Conservation (phyloP, 164 flowering plant species). For the Malania oleifera region DNA sequence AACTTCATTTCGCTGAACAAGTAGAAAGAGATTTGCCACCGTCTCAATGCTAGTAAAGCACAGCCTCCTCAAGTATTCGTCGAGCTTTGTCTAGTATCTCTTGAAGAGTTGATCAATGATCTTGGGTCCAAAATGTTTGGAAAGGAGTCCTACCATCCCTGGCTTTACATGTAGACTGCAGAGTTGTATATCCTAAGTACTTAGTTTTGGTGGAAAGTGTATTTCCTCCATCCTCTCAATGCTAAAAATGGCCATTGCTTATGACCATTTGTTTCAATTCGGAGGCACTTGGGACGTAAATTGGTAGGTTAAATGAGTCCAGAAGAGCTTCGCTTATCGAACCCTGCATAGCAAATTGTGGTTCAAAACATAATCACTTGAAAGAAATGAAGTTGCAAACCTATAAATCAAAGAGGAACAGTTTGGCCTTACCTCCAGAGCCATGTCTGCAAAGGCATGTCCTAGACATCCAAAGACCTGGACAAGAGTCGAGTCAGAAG, state of each 20-base stretch:
- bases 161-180: slow-evolving; percentile 9
- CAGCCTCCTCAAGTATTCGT: too few relatives aligned
- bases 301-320: slow-evolving; percentile 11
- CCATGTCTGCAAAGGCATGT: slow-evolving; percentile 9
- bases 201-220: background rate
- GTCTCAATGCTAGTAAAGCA: too few relatives aligned
- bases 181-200: too few relatives aligned
- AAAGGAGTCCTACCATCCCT: background rate
- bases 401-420: too few relatives aligned
- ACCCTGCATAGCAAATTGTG: slow-evolving; percentile 13
- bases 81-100: background rate
- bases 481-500: background rate
- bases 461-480: slow-evolving; percentile 3
- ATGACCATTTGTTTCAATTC: slow-evolving; percentile 1
- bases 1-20: too few relatives aligned
- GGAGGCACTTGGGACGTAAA: background rate
- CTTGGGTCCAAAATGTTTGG: slow-evolving; percentile 9
- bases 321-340: slow-evolving; percentile 2
- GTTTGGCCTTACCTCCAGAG: background rate
- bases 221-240: slow-evolving; percentile 9
- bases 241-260: background rate
- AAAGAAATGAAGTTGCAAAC: too few relatives aligned
- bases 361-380: too few relatives aligned
- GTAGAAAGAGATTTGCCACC: too few relatives aligned
- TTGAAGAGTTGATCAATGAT: slow-evolving; percentile 11